Conservation (phyloP, 805 yeast species). For the Yarrowia sp. region DNA sequence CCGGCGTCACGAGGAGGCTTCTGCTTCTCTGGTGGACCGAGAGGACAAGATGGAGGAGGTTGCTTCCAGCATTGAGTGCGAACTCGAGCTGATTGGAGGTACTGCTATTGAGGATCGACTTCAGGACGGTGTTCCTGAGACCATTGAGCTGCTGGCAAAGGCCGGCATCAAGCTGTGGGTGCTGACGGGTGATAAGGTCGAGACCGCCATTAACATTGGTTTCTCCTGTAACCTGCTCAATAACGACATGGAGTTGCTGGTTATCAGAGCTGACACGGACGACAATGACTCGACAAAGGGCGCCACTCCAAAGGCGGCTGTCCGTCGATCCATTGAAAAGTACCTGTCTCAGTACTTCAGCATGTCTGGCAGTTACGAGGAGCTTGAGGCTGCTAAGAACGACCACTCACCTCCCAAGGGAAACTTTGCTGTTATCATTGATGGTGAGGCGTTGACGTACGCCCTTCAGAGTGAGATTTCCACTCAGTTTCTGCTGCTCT, state of each 20-base stretch:
- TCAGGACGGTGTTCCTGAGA: slow-evolving; percentile 76
- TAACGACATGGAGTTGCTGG: slow-evolving; percentile 66
- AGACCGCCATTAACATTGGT: slow-evolving; percentile 86
- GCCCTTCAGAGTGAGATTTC: slow-evolving; percentile 47
- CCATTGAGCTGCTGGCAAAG: slow-evolving; percentile 61
- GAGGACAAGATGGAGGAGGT: slow-evolving; percentile 58
- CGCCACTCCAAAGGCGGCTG: slow-evolving; percentile 31
- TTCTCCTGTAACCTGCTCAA: slow-evolving; percentile 73
- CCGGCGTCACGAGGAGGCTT: slow-evolving; percentile 54
- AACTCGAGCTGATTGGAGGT: slow-evolving; percentile 62
- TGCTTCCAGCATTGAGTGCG: slow-evolving; percentile 59
- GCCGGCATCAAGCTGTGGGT: slow-evolving; percentile 87
- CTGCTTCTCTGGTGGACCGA: slow-evolving; percentile 55
- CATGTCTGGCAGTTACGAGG: slow-evolving; percentile 45
- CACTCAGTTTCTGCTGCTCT: slow-evolving; percentile 61
- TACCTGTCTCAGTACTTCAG: slow-evolving; percentile 53
- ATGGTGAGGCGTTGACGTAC: slow-evolving; percentile 62
- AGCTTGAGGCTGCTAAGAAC: slow-evolving; percentile 49
- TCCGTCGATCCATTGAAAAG: slow-evolving; percentile 41
- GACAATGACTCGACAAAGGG: slow-evolving; percentile 35
- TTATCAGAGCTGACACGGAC: slow-evolving; percentile 44
- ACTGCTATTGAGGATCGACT: slow-evolving; percentile 81
- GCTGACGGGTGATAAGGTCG: slow-evolving; percentile 78
- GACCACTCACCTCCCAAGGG: slow-evolving; percentile 66
- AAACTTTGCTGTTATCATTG: slow-evolving; percentile 62